Evolutionary conservation across 306 rosid genomes (phyloP).

Genomic region (Lathyrus oleraceus): DNA sequence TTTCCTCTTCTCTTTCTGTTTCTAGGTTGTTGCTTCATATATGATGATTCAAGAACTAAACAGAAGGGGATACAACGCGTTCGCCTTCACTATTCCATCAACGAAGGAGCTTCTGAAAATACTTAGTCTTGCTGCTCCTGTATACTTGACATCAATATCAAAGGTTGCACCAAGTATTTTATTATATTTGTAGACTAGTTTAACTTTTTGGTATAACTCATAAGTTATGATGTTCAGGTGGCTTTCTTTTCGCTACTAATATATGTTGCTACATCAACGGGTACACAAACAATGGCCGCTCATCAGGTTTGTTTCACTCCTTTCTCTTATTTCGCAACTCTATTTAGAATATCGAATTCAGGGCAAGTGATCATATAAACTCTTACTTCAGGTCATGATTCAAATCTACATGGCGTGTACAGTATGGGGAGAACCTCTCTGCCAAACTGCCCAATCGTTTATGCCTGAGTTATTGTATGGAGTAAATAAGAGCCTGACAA

Average conservation of each 20-base stretch:
- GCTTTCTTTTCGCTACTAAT: conserved; percentile 38
- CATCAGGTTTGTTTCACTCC: conserved; percentile 41
- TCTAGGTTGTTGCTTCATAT: conserved; percentile 67
- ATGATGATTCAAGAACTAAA: conserved; percentile 66
- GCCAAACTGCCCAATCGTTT: conserved; percentile 44
- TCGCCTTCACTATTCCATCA: conserved; percentile 59
- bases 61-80: conserved; percentile 60
- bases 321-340: background rate
- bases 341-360: conserved; percentile 7
- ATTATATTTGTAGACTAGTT: conserved; percentile 9
- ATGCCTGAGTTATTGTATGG: conserved; percentile 45
- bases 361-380: background rate
- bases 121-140: conserved; percentile 66
- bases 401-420: conserved; percentile 44
- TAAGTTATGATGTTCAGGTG: conserved; percentile 25
- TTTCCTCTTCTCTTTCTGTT: conserved; percentile 12
- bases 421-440: conserved; percentile 50
- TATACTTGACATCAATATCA: conserved; percentile 64
- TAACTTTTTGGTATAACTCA: conserved; percentile 1
- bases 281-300: conserved; percentile 46
- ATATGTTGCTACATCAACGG: conserved; percentile 45
- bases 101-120: conserved; percentile 46
- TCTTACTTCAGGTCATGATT: conserved; percentile 45
- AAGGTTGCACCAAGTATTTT: conserved; percentile 46
- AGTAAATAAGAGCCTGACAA: conserved; percentile 30